phyloP scores from a whole-genome alignment of 495 filamentous ascomycete species.

The Penicillium maclennaniae region DNA sequence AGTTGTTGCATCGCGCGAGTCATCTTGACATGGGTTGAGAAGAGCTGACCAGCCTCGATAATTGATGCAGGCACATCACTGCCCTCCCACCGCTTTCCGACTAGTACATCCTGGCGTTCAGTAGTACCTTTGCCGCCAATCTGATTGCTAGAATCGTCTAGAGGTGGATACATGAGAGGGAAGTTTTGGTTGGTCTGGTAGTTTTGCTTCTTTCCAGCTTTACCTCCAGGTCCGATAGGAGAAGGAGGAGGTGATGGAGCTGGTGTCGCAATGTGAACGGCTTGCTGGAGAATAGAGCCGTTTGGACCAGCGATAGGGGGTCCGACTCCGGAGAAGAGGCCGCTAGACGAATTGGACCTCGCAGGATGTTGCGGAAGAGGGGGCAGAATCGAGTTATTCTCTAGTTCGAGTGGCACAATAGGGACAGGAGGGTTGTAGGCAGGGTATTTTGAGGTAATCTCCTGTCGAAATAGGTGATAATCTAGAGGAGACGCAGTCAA shows the following conservation, averaged over 20 bases:
- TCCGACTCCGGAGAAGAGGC: constrained; percentile 41
- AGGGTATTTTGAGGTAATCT: constrained; percentile 98
- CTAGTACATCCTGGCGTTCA: constrained; percentile 68
- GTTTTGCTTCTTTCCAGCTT: constrained; percentile 96
- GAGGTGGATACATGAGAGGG: constrained; percentile 91
- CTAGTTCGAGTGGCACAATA: constrained; percentile 78
- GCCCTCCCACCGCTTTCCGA: constrained; percentile 81
- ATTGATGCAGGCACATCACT: constrained; percentile 90
- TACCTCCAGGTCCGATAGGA: constrained; percentile 79
- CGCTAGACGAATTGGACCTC: constrained; percentile 39
- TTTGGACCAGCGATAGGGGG: constrained; percentile 42
- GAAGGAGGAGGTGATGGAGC: constrained; percentile 96
- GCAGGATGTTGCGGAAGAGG: constrained; percentile 72
- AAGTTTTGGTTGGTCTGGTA: constrained; percentile 99
- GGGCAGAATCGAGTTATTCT: constrained; percentile 86
- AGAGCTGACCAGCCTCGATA: constrained; percentile 90
- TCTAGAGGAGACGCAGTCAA: constrained; percentile 93
- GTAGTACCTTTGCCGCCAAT: constrained; percentile 82
- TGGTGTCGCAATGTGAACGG: constrained; percentile 96
- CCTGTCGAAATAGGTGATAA: constrained; percentile 93
- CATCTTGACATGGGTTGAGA: constrained; percentile 83
- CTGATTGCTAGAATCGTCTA: constrained; percentile 76
- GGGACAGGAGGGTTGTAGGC: constrained; percentile 87
- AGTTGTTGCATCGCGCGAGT: constrained; percentile 86
- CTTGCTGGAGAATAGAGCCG: constrained; percentile 87